Base-by-base conservation (phyloP, 805 yeast genomes). In the Wickerhamia fluorescens region DNA sequence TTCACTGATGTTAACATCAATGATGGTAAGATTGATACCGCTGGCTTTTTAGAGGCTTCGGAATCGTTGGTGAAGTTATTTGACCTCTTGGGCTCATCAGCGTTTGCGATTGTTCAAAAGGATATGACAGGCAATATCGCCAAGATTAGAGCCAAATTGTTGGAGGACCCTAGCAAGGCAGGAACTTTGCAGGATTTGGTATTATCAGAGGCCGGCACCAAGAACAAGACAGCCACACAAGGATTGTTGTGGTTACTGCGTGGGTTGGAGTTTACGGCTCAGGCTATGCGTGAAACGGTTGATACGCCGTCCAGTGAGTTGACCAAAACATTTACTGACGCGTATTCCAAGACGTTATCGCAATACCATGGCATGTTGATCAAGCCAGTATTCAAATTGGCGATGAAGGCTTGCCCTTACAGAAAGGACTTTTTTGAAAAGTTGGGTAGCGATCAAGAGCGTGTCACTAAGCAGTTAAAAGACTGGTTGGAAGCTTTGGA, bases 361-460 rank as follows among this genome's bases (percentile, higher is more conserved):
- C 76, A 86, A 56, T 78, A 75, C 60, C 96, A 86, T 61, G 77
- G 79, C 30, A 73, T 86, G 71, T 64, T 86, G 47, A 68, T 86
- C 38, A 81, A 79, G 49, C 95, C 95, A 16, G 75, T 87, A 30
- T 86, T 86, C 73, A 84, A 84, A 61, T 68, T 87, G 53, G 96
- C 96, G 27, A 87, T 86, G 95, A 83, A 82, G 57, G 94, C 95
- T 2, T 84, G 94, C 57, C 96, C 96, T 8, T 87, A 84, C 60
- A 75, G 95, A 64, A 75, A 73, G 53, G 94, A 77, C 49, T 83
- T 86, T 51, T 86, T 84, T 48, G 78, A 56, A 35, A 86, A 85
- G 63, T 71, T 86, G 44, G 95, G 95, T 33, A 68, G 68, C 14
- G 86, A 80, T 53, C 80, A 76, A 52, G 78, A 61, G 19, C 72